Base-by-base conservation (phyloP, 306 rosid species). In the Arachis stenosperma region DNA sequence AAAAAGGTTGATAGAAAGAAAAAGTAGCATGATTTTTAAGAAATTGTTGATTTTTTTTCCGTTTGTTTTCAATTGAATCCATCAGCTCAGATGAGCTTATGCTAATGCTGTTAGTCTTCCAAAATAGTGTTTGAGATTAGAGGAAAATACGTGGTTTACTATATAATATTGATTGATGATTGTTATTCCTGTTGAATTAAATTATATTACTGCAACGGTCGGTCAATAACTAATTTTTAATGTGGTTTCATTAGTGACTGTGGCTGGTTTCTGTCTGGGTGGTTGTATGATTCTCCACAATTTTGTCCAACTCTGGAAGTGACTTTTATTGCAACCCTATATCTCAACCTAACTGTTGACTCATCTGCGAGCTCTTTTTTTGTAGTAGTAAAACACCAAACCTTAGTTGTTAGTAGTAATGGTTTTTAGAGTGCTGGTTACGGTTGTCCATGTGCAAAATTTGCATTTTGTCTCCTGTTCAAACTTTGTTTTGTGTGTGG, bases 1-100 rank as follows among this genome's bases (percentile, higher is more conserved):
- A 33, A 33, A 84, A 79, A 64, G 48, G 9, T 43, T 50, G 47
- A 48, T 29, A 15, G 50, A 22, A 11, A 5, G 15, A n/a, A 54
- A 7, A 30, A 60, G 44, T 71, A 14, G 48, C 56, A 47, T 61
- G 9, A 6, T 7, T 62, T 17, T 75, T 75, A 61, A 71, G 74
- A 70, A 70, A 5, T 67, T 50, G 2, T 55, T 81, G 71, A 14
- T 17, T 48, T 14, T n/a, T 52, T 14, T 22, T 1, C 27, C 14
- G 27, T 22, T 52, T 52, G 14, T 14, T n/a, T 52, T 14, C 14
- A 3, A 22, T 52, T 52, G 6, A 7, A 52, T 5, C 57, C 29
- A 52, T 48, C 6, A 3, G 4, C 14, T 48, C 29, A 22, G 10
- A n/a, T 52, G 29, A n/a, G 27, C 8, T 52, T 52, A 52, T n/a